Conservation (phyloP, 306 rosid genomes). For the Luffa aegyptiaca region DNA sequence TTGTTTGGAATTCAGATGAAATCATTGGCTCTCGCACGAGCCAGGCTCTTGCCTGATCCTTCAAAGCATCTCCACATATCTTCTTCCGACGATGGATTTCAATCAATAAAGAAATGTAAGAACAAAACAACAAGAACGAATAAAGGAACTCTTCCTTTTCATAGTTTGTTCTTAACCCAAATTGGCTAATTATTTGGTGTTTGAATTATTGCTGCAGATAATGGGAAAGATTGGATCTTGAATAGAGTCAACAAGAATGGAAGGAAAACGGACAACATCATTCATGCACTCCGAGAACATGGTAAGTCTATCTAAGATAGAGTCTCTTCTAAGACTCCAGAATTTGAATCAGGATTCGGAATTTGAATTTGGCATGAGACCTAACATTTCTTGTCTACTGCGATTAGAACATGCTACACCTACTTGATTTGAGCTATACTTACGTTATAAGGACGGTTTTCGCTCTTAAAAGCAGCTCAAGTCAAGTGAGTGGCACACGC, state of each 20-base stretch:
- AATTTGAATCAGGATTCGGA: background rate
- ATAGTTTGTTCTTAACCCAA: background rate
- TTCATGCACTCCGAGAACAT: conserved; percentile 31
- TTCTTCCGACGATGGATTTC: conserved; percentile 7
- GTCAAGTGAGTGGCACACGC: background rate
- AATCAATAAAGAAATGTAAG: conserved; percentile 27
- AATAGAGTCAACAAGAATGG: conserved; percentile 21
- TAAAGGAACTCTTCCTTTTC: background rate
- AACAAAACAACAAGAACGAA: background rate
- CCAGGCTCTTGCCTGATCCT: conserved; percentile 27
- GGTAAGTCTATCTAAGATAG: background rate
- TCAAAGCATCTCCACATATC: conserved; percentile 22
- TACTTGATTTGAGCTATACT: background rate
- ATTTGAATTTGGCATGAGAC: background rate
- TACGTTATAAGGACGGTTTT: background rate
- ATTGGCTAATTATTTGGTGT: background rate
- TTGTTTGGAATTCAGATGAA: conserved; percentile 21
- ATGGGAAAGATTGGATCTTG: conserved; percentile 20
- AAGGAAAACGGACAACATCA: conserved; percentile 18
- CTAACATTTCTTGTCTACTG: too few species aligned
- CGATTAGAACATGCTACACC: background rate
- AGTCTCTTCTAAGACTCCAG: background rate
- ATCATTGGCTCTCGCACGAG: conserved; percentile 20
- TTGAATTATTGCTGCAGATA: conserved; percentile 15
- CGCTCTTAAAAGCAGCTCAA: background rate